These are phyloP conservation scores for Cocos nucifera DNA, from an alignment of 176 grass and related monocot species.

Conservation along the genomic window DNA sequence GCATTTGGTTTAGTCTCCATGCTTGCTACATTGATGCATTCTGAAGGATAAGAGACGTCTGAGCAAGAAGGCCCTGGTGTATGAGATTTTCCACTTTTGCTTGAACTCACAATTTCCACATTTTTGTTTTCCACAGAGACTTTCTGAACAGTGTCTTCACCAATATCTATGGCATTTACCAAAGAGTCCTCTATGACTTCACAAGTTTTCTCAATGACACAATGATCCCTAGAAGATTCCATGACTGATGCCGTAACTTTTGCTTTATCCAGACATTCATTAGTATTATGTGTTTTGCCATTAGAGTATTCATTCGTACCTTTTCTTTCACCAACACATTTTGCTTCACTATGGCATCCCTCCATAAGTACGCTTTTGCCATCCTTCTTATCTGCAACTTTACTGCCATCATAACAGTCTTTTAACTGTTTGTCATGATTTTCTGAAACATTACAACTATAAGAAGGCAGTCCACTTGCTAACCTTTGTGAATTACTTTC, in stretches of 20 bases:
- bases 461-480: slow-evolving; percentile 18
- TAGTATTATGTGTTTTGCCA: slow-evolving; percentile 24
- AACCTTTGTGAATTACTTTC: slow-evolving; percentile 12
- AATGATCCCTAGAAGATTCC: slow-evolving; percentile 27
- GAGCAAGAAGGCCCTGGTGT: slow-evolving; percentile 5
- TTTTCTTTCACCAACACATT: slow-evolving; percentile 22
- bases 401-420: slow-evolving; percentile 20
- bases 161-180: slow-evolving; percentile 25
- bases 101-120: slow-evolving; percentile 8
- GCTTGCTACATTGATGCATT: neutral
- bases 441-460: slow-evolving; percentile 18
- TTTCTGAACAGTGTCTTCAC: slow-evolving; percentile 16
- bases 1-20: slow-evolving; percentile 26
- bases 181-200: slow-evolving; percentile 12
- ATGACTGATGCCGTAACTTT: slow-evolving; percentile 19
- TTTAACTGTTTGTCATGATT: slow-evolving; percentile 3
- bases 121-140: slow-evolving; percentile 20
- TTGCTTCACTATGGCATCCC: slow-evolving; percentile 29
- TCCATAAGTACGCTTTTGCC: slow-evolving; percentile 11
- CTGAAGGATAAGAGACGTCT: slow-evolving; percentile 2
- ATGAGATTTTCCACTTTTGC: slow-evolving; percentile 15
- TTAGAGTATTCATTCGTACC: slow-evolving; percentile 28
- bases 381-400: slow-evolving; percentile 28
- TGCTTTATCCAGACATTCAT: slow-evolving; percentile 11
- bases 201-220: slow-evolving; percentile 20